Evolutionary conservation across 2,329 filamentous ascomycete genomes (phyloP).

Genomic region (Colletotrichum chlorophyti): DNA sequence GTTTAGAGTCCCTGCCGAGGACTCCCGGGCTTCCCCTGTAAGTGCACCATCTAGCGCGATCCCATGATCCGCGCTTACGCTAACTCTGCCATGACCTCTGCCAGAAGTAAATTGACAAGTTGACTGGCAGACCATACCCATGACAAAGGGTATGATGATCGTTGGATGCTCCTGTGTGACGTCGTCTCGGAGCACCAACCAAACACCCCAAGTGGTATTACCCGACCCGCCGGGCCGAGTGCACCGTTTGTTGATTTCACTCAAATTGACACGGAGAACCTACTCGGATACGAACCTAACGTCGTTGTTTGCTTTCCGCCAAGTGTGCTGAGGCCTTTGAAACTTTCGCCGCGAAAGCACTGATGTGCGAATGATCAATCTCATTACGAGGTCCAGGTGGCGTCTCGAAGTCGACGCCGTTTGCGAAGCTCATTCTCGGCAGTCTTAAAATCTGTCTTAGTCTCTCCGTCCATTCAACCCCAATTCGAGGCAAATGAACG

Average conservation of each 20-base stretch:
- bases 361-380: too few species aligned
- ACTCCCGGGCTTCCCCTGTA: conserved; percentile 7
- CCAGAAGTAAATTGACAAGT: conserved; percentile 6
- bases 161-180: background rate
- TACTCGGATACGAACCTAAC: too few species aligned
- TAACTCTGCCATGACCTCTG: background rate
- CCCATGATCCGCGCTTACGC: background rate
- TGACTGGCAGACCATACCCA: conserved; percentile 3
- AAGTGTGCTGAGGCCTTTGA: too few species aligned
- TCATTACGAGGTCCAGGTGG: background rate
- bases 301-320: too few species aligned
- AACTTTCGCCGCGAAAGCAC: too few species aligned
- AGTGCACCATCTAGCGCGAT: background rate
- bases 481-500: conserved; percentile 10
- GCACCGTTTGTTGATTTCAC: background rate
- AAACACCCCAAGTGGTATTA: background rate
- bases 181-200: background rate
- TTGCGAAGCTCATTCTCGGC: background rate
- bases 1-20: background rate
- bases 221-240: background rate
- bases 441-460: background rate
- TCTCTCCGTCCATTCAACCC: conserved; percentile 5
- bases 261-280: too few species aligned
- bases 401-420: conserved; percentile 1
- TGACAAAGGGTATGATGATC: background rate